A percentile compares a stretch with the other conserved stretches of the same genome.
phyloP scores from a whole-genome alignment of 2,329 filamentous ascomycete species.

The Elsinoe batatas region DNA sequence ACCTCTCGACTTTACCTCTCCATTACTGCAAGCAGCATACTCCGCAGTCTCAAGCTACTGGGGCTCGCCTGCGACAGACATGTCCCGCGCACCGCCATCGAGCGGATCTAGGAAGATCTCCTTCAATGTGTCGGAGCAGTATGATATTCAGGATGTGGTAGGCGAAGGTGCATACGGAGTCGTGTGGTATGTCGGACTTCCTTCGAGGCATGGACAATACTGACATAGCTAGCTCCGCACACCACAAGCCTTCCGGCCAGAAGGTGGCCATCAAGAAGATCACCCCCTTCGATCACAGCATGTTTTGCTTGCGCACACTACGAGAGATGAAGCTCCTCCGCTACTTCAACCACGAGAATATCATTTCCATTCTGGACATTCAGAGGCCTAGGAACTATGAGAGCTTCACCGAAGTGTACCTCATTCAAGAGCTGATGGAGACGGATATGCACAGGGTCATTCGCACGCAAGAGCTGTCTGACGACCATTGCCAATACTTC shows the following conservation, averaged over 20 bases:
- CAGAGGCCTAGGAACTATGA: constrained; percentile 96
- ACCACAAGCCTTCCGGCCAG: constrained; percentile 95
- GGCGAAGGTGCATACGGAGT: constrained; percentile 97
- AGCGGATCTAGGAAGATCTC: constrained; percentile 80
- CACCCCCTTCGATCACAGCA: constrained; percentile 96
- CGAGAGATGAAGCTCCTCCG: constrained; percentile 98
- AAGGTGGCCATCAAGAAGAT: constrained; percentile 99
- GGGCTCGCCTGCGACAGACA: constrained; percentile 12
- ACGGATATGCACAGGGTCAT: constrained; percentile 99
- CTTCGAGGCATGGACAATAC: background rate
- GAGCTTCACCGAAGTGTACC: constrained; percentile 92
- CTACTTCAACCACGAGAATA: constrained; percentile 99
- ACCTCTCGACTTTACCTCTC: constrained; percentile 7
- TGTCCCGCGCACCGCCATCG: constrained; percentile 24
- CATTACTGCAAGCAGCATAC: constrained; percentile 4
- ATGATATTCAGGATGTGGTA: constrained; percentile 98
- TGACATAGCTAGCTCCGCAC: constrained; percentile 61
- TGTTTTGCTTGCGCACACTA: constrained; percentile 70
- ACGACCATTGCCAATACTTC: constrained; percentile 99
- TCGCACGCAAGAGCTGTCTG: constrained; percentile 93
- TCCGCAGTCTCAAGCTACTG: constrained; percentile 9
- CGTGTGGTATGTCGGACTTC: constrained; percentile 67
- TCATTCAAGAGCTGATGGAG: constrained; percentile 99
- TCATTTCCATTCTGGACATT: constrained; percentile 98
- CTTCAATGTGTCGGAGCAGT: constrained; percentile 99